Evolutionary conservation across 768 basidiomycete genomes (phyloP).

Genomic region (Boletus insuetus): DNA sequence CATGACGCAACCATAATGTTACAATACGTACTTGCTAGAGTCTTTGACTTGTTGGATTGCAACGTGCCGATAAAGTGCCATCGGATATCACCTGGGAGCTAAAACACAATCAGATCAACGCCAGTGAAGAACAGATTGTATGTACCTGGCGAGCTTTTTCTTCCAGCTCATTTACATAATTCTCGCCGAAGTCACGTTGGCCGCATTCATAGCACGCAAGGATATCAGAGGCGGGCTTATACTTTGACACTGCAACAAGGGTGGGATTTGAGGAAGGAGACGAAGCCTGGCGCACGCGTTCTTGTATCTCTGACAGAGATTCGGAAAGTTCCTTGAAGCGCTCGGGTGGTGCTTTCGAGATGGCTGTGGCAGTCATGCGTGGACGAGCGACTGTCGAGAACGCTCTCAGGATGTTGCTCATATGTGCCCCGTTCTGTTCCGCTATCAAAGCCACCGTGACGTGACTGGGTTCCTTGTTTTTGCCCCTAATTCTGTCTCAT

Average conservation of each 20-base stretch:
- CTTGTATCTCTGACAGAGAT: slow-evolving; percentile 51
- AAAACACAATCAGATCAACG: slow-evolving; percentile 5
- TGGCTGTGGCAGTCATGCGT: slow-evolving; percentile 19
- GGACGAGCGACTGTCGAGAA: slow-evolving; percentile 5
- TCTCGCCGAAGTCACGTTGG: slow-evolving; percentile 94
- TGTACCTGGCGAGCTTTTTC: slow-evolving; percentile 74
- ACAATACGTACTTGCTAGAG: slow-evolving; percentile 63
- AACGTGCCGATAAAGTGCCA: slow-evolving; percentile 98
- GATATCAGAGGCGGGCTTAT: slow-evolving; percentile 87
- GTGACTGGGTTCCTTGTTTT: slow-evolving; percentile 11
- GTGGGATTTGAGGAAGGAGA: slow-evolving; percentile 31
- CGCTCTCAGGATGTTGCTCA: slow-evolving; percentile 3
- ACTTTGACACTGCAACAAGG: slow-evolving; percentile 90
- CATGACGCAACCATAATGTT: background rate
- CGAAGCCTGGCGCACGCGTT: slow-evolving; percentile 41
- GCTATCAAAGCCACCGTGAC: no score
- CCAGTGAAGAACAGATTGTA: slow-evolving; percentile 18
- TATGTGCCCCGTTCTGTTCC: background rate
- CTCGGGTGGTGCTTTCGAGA: slow-evolving; percentile 32
- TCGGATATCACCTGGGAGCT: slow-evolving; percentile 86
- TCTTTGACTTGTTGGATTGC: slow-evolving; percentile 92
- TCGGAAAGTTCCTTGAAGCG: slow-evolving; percentile 52
- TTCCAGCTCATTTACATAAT: slow-evolving; percentile 91
- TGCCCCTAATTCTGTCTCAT: background rate
- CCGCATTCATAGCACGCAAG: slow-evolving; percentile 76